Base-by-base conservation (phyloP, 371 early-diverging fungal species). In the Blakeslea trispora region DNA sequence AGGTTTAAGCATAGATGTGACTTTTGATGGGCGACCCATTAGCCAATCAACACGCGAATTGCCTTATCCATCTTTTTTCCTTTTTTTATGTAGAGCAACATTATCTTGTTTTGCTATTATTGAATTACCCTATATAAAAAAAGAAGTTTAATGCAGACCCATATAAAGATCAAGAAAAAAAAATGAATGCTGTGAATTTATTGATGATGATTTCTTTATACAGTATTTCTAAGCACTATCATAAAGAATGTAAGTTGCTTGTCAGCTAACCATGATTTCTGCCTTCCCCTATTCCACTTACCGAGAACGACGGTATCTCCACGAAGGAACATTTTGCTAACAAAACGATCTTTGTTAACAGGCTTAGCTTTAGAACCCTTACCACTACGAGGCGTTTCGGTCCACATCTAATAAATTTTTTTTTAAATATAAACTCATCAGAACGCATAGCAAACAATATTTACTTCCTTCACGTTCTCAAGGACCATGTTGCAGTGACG, bases 401-500 rank as follows among this genome's bases (percentile, higher is more conserved):
- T 92, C 96, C 96, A 97, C 95, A 97, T 94, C 92, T 91, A 75
- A 64, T 35, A 19, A 23, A 50, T 17, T 6, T 21, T 28, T 28
- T 7, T 3, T 7, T 28, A 28, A 3, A 28, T 28, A 7, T 28
- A 5, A 5, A 28, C 3, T 28, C 28, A 28, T 28, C 28, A 5
- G n/a, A n/a, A n/a, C n/a, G n/a, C n/a, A n/a, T n/a, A n/a, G n/a
- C n/a, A n/a, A n/a, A n/a, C 28, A 28, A 28, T 23, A 23, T 35
- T 55, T 72, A 92, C 92, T 81, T 98, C 99, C 75, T 95, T 96
- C 57, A 98, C 98, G 69, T 98, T 96, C 76, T 98, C 98, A 52
- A 98, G 80, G 10, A 97, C 97, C 97, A 98, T 95, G 78, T 98
- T 98, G 84, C 94, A 97, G 71, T 98, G 98, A 40, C 98, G 88